Evolutionary conservation across 768 basidiomycete genomes (phyloP).

Genomic region (Mycena floridula): DNA sequence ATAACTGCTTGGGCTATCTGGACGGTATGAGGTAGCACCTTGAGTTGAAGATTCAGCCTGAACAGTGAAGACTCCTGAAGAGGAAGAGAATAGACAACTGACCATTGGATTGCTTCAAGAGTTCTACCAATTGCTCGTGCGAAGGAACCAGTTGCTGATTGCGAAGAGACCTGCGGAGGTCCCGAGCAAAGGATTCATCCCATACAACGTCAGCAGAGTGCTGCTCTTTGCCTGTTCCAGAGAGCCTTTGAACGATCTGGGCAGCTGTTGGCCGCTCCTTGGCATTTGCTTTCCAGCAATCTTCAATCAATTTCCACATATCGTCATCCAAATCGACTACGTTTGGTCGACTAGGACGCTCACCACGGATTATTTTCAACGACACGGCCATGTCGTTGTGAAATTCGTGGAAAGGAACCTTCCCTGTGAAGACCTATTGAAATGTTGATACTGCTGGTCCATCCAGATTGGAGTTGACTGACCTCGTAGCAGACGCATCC

Average conservation of each 20-base stretch:
- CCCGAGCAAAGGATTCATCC: too few relatives aligned
- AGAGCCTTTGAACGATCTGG: neutral
- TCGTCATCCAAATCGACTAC: neutral
- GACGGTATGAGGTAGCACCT: too few relatives aligned
- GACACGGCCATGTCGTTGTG: neutral
- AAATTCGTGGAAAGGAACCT: neutral
- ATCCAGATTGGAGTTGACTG: neutral
- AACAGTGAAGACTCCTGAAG: too few relatives aligned
- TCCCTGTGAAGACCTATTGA: neutral
- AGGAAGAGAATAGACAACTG: neutral
- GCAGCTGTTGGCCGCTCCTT: neutral
- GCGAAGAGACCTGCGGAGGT: too few relatives aligned
- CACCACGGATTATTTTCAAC: neutral
- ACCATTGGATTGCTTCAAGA: neutral
- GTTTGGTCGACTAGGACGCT: neutral
- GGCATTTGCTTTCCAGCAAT: neutral
- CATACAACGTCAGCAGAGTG: too few relatives aligned
- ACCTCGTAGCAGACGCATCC: neutral
- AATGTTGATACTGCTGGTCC: neutral
- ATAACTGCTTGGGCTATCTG: too few relatives aligned
- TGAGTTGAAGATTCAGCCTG: too few relatives aligned
- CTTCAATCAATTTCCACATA: neutral
- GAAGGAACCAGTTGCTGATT: too few relatives aligned
- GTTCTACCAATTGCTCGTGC: too few relatives aligned
- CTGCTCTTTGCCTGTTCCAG: too few relatives aligned